phyloP scores from a whole-genome alignment of 495 filamentous ascomycete genomes.

The Penicillium cinerascens region DNA sequence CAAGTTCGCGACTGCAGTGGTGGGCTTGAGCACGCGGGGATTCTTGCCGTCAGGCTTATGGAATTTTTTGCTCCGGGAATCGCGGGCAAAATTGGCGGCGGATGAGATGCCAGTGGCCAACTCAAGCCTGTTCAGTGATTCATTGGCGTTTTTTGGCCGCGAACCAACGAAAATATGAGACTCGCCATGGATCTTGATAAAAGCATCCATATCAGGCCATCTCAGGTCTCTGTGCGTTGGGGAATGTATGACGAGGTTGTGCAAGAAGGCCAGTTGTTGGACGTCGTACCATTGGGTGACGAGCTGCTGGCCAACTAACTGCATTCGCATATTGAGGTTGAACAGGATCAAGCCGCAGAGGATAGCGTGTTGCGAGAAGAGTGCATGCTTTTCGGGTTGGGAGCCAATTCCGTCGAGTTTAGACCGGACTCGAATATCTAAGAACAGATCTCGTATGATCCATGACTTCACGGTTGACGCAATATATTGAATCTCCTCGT shows the following conservation, averaged over 20 bases:
- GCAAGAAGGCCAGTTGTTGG: slow-evolving; percentile 27
- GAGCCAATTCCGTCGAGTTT: neutral
- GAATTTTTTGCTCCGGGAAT: slow-evolving; percentile 18
- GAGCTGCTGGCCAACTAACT: slow-evolving; percentile 23
- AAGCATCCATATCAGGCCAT: slow-evolving; percentile 36
- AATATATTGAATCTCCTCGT: slow-evolving; percentile 22
- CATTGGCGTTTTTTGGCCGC: slow-evolving; percentile 22
- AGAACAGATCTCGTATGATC: slow-evolving; percentile 25
- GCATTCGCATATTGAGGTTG: slow-evolving; percentile 24
- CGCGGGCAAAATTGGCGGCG: slow-evolving; percentile 23
- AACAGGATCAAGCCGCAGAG: slow-evolving; percentile 29
- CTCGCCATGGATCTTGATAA: slow-evolving; percentile 32
- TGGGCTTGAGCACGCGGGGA: slow-evolving; percentile 18
- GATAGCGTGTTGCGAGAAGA: slow-evolving; percentile 28
- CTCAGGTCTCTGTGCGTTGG: slow-evolving; percentile 18
- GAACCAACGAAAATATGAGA: slow-evolving; percentile 30
- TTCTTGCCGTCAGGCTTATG: slow-evolving; percentile 26
- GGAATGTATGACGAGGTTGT: slow-evolving; percentile 20
- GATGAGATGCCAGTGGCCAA: slow-evolving; percentile 27
- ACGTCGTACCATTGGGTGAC: slow-evolving; percentile 31
- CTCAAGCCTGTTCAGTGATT: slow-evolving; percentile 29
- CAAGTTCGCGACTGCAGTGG: slow-evolving; percentile 23
- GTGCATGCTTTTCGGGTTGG: slow-evolving; percentile 24
- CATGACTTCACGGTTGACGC: slow-evolving; percentile 16
- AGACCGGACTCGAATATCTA: slow-evolving; percentile 12